Evolutionary conservation across 768 basidiomycete genomes (phyloP).

Genomic region (Lyophyllum atratum): DNA sequence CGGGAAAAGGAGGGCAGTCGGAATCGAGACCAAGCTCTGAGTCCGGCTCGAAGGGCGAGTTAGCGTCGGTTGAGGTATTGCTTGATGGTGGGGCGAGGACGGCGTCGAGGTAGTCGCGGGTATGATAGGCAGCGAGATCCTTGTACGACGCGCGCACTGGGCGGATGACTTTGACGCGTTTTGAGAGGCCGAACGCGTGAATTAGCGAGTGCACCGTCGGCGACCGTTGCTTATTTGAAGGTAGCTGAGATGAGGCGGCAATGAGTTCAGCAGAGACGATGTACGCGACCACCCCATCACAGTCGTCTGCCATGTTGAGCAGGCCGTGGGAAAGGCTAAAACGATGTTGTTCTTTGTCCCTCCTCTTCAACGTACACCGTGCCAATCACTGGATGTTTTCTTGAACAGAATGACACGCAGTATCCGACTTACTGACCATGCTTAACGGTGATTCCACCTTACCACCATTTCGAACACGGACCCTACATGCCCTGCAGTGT

Average conservation of each 20-base stretch:
- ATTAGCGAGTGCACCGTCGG: constrained; percentile 66
- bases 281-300: constrained; percentile 37
- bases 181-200: constrained; percentile 46
- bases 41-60: constrained; percentile 10
- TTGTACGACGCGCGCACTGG: constrained; percentile 55
- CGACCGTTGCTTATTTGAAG: constrained; percentile 70
- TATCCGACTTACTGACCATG: too few species aligned
- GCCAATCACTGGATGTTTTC: too few species aligned
- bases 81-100: constrained; percentile 42
- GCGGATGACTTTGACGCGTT: constrained; percentile 46
- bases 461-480: too few species aligned
- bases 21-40: constrained; percentile 36
- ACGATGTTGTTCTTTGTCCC: too few species aligned
- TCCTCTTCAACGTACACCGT: too few species aligned
- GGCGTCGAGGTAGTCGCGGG: constrained; percentile 66
- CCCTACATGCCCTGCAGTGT: constrained; percentile 42
- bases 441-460: too few species aligned
- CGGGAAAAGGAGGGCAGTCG: constrained; percentile 80
- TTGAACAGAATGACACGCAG: too few species aligned
- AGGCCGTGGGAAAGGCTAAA: not conserved
- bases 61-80: not conserved
- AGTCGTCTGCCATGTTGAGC: not conserved
- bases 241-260: constrained; percentile 59
- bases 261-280: constrained; percentile 60
- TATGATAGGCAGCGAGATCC: constrained; percentile 71